Evolutionary conservation across 164 flowering plant species (phyloP).

Genomic region (Kalanchoe fedtschenkoi): DNA sequence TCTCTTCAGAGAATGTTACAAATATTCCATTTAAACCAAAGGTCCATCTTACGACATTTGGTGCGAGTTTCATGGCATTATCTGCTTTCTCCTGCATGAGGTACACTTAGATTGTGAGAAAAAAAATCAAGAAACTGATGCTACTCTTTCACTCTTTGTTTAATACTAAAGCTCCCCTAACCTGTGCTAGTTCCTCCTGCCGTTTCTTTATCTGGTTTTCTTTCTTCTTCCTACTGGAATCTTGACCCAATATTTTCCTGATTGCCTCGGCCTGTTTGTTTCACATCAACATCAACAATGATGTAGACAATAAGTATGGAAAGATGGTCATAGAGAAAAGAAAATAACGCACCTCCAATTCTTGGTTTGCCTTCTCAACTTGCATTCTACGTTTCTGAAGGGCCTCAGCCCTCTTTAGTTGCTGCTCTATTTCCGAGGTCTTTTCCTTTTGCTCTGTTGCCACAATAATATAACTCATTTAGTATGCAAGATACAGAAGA

Average conservation of each 20-base stretch:
- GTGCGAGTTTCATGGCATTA: slow-evolving; percentile 18
- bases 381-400: slow-evolving; percentile 80
- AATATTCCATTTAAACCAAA: slow-evolving; percentile 29
- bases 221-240: slow-evolving; percentile 39
- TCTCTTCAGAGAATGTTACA: slow-evolving; percentile 31
- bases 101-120: neutral
- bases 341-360: slow-evolving; percentile 53
- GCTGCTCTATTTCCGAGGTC: slow-evolving; percentile 79
- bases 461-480: neutral
- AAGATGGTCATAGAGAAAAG: neutral
- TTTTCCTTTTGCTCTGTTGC: slow-evolving; percentile 73
- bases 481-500: neutral
- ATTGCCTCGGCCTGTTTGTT: slow-evolving; percentile 42
- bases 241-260: slow-evolving; percentile 46
- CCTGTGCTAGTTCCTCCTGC: slow-evolving; percentile 27
- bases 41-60: slow-evolving; percentile 32
- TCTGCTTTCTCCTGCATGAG: slow-evolving; percentile 28
- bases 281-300: neutral
- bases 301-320: neutral
- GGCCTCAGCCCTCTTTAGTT: slow-evolving; percentile 87
- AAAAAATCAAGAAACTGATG: neutral
- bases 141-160: neutral
- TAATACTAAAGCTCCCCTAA: slow-evolving; percentile 5
- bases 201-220: slow-evolving; percentile 36
- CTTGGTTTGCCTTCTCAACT: slow-evolving; percentile 74